Conservation (phyloP, 2,329 filamentous ascomycete genomes). For the Fragosphaeria purpurea region DNA sequence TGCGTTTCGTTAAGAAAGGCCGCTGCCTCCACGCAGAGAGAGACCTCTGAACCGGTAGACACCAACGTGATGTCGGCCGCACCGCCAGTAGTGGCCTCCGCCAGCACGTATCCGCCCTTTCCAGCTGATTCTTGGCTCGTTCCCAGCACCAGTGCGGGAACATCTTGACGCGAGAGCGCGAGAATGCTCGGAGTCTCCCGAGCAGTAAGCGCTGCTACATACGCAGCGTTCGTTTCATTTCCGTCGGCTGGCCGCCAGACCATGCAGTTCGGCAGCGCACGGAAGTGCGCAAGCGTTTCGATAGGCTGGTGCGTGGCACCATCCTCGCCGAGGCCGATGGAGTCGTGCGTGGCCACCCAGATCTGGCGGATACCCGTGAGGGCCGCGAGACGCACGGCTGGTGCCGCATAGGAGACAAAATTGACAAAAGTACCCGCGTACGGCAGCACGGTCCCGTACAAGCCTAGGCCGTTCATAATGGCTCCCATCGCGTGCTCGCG, state of each 20-base stretch:
- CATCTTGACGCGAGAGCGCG: too few relatives aligned
- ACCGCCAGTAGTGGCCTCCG: conserved; percentile 53
- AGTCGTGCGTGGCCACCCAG: conserved; percentile 96
- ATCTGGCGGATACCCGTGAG: conserved; percentile 84
- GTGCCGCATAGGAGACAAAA: conserved; percentile 96
- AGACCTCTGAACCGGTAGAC: conserved; percentile 90
- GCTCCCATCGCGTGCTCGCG: conserved; percentile 86
- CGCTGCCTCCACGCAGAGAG: conserved; percentile 82
- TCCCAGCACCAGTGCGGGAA: too few relatives aligned
- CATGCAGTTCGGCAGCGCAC: conserved; percentile 96
- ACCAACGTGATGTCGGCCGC: conserved; percentile 81
- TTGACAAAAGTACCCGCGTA: conserved; percentile 96
- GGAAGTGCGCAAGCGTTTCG: conserved; percentile 95
- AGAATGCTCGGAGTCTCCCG: conserved; percentile 79
- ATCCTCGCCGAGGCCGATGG: conserved; percentile 96
- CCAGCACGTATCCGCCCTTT: conserved; percentile 68
- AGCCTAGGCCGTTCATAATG: conserved; percentile 87
- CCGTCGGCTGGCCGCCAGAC: conserved; percentile 97
- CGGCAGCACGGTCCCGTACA: conserved; percentile 89
- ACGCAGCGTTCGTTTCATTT: conserved; percentile 94
- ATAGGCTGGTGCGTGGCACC: conserved; percentile 98
- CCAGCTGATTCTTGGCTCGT: too few relatives aligned
- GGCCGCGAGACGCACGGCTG: conserved; percentile 84
- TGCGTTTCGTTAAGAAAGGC: conserved; percentile 84
- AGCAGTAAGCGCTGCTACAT: conserved; percentile 87